phyloP scores from a whole-genome alignment of 2,329 filamentous ascomycete species.

The Coniochaeta sp. region DNA sequence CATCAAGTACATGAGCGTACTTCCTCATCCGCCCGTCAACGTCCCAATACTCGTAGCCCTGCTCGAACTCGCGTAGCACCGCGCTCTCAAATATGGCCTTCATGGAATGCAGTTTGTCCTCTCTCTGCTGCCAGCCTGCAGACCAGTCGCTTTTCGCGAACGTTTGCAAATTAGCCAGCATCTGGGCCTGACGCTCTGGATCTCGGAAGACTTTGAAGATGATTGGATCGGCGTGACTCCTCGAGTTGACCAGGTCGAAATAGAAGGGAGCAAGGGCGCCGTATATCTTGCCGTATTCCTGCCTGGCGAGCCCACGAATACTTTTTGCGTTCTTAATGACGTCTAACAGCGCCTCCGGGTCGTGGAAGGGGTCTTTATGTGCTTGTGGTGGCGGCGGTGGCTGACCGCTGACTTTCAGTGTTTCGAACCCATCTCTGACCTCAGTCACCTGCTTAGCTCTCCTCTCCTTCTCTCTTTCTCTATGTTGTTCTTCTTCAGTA shows the following conservation, averaged over 20 bases:
- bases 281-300: constrained; percentile 89
- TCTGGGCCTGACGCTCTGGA: constrained; percentile 83
- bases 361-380: constrained; percentile 39
- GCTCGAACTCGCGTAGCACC: constrained; percentile 84
- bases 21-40: constrained; percentile 81
- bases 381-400: constrained; percentile 6
- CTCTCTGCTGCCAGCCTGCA: constrained; percentile 62
- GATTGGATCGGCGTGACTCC: constrained; percentile 69
- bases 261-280: constrained; percentile 86
- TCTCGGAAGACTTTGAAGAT: constrained; percentile 83
- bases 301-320: constrained; percentile 73
- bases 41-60: constrained; percentile 83
- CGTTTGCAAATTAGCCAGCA: constrained; percentile 70
- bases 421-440: constrained; percentile 67
- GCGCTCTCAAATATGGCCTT: constrained; percentile 82
- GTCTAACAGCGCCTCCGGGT: constrained; percentile 58
- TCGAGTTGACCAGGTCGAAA: constrained; percentile 65
- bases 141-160: constrained; percentile 80
- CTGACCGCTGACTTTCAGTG: constrained; percentile 48
- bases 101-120: constrained; percentile 67
- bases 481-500: constrained; percentile 55
- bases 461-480: constrained; percentile 23
- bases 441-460: constrained; percentile 8
- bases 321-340: constrained; percentile 67
- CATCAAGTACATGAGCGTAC: constrained; percentile 79